phyloP scores from a whole-genome alignment of 2,329 filamentous ascomycete species.

The Rutstroemia sp. region DNA sequence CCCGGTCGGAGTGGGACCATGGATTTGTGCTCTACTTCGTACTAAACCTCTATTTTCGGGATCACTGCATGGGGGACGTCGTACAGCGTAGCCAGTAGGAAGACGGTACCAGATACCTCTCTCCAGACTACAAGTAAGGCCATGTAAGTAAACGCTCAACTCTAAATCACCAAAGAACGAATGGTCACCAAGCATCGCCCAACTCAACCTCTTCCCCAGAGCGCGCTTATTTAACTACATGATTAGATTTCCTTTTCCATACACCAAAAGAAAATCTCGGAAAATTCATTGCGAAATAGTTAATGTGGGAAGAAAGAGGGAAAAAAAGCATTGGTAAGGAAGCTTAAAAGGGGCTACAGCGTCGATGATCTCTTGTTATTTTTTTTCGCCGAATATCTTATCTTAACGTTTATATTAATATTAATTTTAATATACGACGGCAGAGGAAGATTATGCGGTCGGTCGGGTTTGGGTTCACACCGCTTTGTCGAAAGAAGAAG shows the following conservation, averaged over 20 bases:
- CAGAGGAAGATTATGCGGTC: neutral
- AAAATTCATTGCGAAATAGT: no score
- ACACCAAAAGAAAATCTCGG: no score
- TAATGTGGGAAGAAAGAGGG: neutral
- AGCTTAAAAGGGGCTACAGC: neutral
- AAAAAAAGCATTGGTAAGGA: slow-evolving; percentile 4
- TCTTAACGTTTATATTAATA: neutral
- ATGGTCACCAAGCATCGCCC: no score
- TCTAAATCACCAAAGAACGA: no score
- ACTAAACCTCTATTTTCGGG: slow-evolving; percentile 1
- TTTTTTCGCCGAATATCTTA: neutral
- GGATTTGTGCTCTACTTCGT: neutral
- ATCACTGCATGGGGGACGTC: neutral
- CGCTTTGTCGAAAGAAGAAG: neutral
- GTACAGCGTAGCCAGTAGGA: neutral
- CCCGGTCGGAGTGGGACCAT: neutral
- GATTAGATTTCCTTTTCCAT: no score
- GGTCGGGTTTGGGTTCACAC: neutral
- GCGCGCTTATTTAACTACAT: no score
- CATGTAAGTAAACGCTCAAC: no score
- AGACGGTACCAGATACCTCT: neutral
- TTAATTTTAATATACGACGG: neutral
- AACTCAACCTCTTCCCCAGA: no score
- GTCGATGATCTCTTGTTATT: neutral
- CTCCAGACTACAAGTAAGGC: no score